Evolutionary conservation across 306 rosid species (phyloP), one percentile per base, ranked within the genome.

Genomic region (Cicer pinnatifidum): DNA sequence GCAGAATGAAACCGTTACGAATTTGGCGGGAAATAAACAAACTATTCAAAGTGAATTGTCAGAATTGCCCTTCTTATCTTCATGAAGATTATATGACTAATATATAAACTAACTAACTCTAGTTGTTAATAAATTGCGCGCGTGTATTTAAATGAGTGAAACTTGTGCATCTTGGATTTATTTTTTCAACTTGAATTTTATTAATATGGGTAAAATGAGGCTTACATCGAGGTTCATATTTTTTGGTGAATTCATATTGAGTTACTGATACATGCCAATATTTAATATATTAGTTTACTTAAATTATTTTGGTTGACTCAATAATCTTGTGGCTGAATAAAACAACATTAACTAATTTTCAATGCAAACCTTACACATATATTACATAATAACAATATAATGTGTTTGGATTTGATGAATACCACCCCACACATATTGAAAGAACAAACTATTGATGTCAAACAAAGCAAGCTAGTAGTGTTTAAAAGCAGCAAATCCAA

Each of bases 381-480:
- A 65, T 38, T 38, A 65, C 63, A 71, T 28, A 28, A 40, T 67
- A 63, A 63, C 78, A 71, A 65, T 69, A 82, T 46, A 67, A 60
- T 23, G 17, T 8, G n/a, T 50, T 13, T 11, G 63, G 10, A 58
- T 73, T 16, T 10, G 61, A 51, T 56, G 75, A 65, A 50, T 23
- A 81, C 64, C 23, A 58, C 61, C 58, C 69, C 78, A 82, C 61
- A 57, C 74, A 78, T 71, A 63, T 19, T 74, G 64, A 50, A 67
- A 39, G 45, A 33, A 33, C 16, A 28, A 28, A 28, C 43, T 11
- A 58, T 73, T 23, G 53, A 68, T 44, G 39, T 58, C 33, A 60
- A 75, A 17, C 53, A 19, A 56, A 72, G 13, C 62, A 63, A 56
- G 9, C 77, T 81, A 84, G 73, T 69, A 65, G 76, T 77, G 79